phyloP scores from a whole-genome alignment of 352 stramenopile genomes.

The Pythium vanterpoolii region DNA sequence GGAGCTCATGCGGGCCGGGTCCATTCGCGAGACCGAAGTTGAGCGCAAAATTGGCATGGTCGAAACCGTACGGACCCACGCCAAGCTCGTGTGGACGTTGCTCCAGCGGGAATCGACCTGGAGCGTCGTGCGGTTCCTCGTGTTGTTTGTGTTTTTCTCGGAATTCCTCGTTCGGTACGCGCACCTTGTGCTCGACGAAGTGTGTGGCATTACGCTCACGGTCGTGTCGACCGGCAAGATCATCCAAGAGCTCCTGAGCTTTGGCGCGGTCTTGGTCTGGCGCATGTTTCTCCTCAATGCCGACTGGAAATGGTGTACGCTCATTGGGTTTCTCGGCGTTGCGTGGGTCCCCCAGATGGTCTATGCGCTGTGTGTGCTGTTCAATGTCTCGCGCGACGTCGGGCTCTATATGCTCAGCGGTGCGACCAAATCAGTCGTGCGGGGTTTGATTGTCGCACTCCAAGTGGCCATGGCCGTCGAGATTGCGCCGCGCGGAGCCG shows the following conservation, averaged over 20 bases:
- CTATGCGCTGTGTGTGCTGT: constrained; percentile 36
- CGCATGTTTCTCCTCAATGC: constrained; percentile 40
- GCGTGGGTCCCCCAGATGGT: constrained; percentile 38
- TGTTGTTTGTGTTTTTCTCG: constrained; percentile 53
- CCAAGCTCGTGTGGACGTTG: constrained; percentile 23
- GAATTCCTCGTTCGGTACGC: constrained; percentile 58
- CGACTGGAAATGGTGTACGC: constrained; percentile 38
- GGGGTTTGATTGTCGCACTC: constrained; percentile 35
- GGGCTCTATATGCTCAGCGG: constrained; percentile 37
- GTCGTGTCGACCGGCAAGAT: constrained; percentile 45
- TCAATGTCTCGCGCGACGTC: constrained; percentile 24
- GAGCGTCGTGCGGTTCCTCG: constrained; percentile 50
- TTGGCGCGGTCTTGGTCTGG: constrained; percentile 42
- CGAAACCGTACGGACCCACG: constrained; percentile 1
- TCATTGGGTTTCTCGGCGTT: constrained; percentile 28
- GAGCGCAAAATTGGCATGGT: background rate
- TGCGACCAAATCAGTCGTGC: constrained; percentile 37
- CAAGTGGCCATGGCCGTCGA: constrained; percentile 41
- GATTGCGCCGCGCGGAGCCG: constrained; percentile 45
- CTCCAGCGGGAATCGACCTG: constrained; percentile 39
- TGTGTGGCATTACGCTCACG: constrained; percentile 40
- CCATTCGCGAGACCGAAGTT: background rate
- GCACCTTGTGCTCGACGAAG: constrained; percentile 36
- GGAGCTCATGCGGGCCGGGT: constrained; percentile 1
- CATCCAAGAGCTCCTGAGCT: constrained; percentile 37